Conservation (phyloP, 257 asterid species). For the Nicotiana paniculata region DNA sequence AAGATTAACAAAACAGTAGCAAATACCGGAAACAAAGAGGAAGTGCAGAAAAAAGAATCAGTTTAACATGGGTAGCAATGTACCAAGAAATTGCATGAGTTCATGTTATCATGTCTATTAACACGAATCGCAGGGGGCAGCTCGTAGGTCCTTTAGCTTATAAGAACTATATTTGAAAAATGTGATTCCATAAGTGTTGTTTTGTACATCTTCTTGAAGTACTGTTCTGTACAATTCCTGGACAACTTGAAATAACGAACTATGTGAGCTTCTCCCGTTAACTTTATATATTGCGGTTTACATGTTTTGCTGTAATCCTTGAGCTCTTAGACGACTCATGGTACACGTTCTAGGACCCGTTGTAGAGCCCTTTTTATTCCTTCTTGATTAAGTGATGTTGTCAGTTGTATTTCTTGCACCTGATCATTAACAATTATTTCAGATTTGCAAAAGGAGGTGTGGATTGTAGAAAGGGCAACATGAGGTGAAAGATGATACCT, state of each 20-base stretch:
- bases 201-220: background rate
- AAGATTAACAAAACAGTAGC: background rate
- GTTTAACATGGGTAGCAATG: background rate
- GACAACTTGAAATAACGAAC: background rate
- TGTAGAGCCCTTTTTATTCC: constrained; percentile 81
- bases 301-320: background rate
- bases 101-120: background rate
- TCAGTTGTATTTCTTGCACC: constrained; percentile 93
- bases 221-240: background rate
- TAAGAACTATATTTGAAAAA: background rate
- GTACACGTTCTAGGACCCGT: constrained; percentile 80
- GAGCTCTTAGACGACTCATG: constrained; percentile 23
- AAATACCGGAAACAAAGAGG: background rate
- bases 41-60: background rate
- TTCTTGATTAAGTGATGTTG: constrained; percentile 87
- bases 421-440: constrained; percentile 14
- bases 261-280: background rate
- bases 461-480: background rate
- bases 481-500: constrained; percentile 33
- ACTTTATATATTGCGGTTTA: background rate
- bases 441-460: background rate
- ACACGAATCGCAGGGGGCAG: background rate
- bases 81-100: constrained; percentile 5
- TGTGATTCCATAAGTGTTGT: background rate
- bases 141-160: background rate